Conservation (phyloP, 495 filamentous ascomycete species). For the Pyrenopolyporus hunteri region DNA sequence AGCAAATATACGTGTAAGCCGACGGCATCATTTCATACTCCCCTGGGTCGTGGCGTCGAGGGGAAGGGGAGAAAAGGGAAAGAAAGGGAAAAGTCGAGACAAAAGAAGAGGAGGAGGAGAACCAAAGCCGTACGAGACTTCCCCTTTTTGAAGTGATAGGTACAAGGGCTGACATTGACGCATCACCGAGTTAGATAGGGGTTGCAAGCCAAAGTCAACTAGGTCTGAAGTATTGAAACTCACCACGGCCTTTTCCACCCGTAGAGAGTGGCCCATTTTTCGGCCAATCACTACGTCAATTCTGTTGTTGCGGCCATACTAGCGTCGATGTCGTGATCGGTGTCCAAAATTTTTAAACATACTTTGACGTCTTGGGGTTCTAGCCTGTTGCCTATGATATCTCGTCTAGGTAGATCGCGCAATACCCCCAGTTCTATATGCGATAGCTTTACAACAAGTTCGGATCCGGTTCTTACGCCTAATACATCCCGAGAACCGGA, state of each 20-base stretch:
- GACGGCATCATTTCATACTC: conserved; percentile 5
- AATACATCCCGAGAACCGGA: conserved; percentile 35
- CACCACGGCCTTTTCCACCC: conserved; percentile 12
- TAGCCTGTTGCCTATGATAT: conserved; percentile 28
- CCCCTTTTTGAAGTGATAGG: not conserved
- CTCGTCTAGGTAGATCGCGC: conserved; percentile 34
- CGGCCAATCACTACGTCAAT: conserved; percentile 40
- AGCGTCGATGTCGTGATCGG: conserved; percentile 50
- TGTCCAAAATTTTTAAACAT: conserved; percentile 42
- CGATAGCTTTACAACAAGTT: conserved; percentile 4
- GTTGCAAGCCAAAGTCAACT: not conserved
- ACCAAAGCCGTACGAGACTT: too few relatives aligned
- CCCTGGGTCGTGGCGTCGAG: not conserved
- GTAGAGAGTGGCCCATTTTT: conserved; percentile 13
- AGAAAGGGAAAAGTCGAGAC: too few relatives aligned
- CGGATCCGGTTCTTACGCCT: conserved; percentile 11
- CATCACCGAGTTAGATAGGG: not conserved
- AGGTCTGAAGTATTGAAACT: conserved; percentile 7
- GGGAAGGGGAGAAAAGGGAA: too few relatives aligned
- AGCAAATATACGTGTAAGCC: not conserved
- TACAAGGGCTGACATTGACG: conserved; percentile 3
- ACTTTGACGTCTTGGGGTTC: conserved; percentile 6
- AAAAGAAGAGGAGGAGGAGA: too few relatives aligned
- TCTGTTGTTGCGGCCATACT: conserved; percentile 38
- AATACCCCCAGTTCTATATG: conserved; percentile 35